phyloP scores from a whole-genome alignment of 1,284 basidiomycete genomes.

The Ustilago sp. region DNA sequence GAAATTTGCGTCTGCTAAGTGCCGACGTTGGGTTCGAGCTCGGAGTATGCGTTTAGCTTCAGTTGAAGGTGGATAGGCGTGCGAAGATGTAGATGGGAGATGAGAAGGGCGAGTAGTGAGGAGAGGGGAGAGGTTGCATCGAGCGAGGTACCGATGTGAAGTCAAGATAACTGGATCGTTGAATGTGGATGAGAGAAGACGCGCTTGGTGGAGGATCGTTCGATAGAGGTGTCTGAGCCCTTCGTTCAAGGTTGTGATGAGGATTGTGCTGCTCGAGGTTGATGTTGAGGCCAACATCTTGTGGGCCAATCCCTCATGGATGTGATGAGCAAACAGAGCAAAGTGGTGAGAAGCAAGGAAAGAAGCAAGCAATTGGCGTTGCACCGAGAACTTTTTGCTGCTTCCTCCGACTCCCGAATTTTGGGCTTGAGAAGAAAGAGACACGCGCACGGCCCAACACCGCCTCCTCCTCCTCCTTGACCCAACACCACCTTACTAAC shows the following conservation, averaged over 20 bases:
- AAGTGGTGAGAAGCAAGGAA: not conserved
- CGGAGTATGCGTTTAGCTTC: constrained; percentile 10
- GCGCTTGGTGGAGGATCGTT: constrained; percentile 35
- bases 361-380: constrained; percentile 20
- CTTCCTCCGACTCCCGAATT: constrained; percentile 27
- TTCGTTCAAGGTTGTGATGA: constrained; percentile 12
- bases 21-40: constrained; percentile 33
- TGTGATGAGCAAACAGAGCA: not conserved
- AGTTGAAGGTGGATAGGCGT: constrained; percentile 6
- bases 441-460: constrained; percentile 10
- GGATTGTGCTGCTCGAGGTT: constrained; percentile 8
- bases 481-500: not conserved
- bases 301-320: not conserved
- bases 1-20: constrained; percentile 42
- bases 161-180: constrained; percentile 27
- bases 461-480: not conserved
- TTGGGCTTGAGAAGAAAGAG: constrained; percentile 9
- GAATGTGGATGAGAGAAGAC: constrained; percentile 28
- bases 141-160: constrained; percentile 40
- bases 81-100: not conserved
- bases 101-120: not conserved
- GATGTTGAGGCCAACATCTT: constrained; percentile 24
- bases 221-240: constrained; percentile 42
- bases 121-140: constrained; percentile 39
- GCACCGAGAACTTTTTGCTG: not conserved